A percentile compares a stretch with the other conserved stretches of the same genome.
These are phyloP conservation scores for Venturia pyrina DNA, from an alignment of 2,329 filamentous ascomycete species.

Conservation along the genomic window DNA sequence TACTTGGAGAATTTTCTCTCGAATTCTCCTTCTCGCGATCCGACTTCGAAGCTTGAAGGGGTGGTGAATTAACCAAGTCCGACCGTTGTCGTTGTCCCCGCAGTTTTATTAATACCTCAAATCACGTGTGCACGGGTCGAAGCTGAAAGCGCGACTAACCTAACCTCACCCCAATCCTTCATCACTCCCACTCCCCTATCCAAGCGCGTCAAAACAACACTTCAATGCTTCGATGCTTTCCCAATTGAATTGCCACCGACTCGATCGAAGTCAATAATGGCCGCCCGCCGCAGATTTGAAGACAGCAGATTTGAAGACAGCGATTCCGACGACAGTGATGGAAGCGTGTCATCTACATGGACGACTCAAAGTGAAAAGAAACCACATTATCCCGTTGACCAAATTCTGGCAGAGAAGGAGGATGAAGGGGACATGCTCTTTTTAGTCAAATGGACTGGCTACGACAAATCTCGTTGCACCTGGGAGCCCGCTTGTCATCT, in stretches of 20 bases:
- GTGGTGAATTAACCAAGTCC: too few relatives aligned
- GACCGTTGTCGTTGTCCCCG: too few relatives aligned
- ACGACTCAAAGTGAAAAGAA: not conserved
- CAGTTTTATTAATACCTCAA: too few relatives aligned
- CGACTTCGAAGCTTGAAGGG: too few relatives aligned
- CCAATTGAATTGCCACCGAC: not conserved
- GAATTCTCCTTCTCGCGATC: too few relatives aligned
- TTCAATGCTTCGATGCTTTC: not conserved
- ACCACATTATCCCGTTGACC: not conserved
- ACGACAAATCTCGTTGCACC: not conserved
- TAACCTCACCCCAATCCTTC: not conserved
- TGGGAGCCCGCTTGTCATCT: not conserved
- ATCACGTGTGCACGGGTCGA: not conserved
- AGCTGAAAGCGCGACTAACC: not conserved
- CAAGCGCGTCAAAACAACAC: not conserved
- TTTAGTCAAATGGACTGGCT: not conserved
- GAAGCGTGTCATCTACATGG: not conserved
- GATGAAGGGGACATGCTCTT: not conserved
- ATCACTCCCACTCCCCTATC: not conserved
- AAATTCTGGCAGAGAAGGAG: not conserved
- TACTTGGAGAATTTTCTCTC: too few relatives aligned
- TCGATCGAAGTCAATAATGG: not conserved
- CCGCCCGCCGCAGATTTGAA: not conserved
- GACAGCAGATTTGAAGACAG: not conserved
- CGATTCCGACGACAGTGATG: not conserved